Evolutionary conservation across 805 yeast genomes (phyloP).

Genomic region (Saturnispora kantuleensis): DNA sequence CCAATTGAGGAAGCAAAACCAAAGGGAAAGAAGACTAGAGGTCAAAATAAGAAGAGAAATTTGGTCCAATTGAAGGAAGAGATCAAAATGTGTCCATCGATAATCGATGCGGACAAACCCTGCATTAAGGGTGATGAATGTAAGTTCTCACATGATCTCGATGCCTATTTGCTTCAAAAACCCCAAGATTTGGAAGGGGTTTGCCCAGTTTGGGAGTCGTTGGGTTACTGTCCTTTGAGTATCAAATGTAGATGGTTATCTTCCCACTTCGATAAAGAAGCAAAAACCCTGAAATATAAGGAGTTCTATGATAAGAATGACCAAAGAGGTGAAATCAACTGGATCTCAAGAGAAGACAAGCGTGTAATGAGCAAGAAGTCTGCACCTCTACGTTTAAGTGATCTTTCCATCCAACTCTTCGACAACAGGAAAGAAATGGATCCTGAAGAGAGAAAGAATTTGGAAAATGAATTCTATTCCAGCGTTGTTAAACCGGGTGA

Average conservation of each 20-base stretch:
- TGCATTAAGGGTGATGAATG: constrained; percentile 72
- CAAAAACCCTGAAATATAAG: constrained; percentile 36
- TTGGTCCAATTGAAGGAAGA: constrained; percentile 58
- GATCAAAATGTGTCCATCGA: constrained; percentile 54
- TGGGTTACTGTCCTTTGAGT: constrained; percentile 91
- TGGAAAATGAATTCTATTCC: constrained; percentile 52
- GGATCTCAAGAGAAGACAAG: constrained; percentile 39
- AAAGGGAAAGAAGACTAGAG: constrained; percentile 30
- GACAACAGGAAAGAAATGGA: constrained; percentile 38
- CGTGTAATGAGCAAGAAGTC: constrained; percentile 48
- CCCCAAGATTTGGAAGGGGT: constrained; percentile 61
- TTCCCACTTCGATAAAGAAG: constrained; percentile 50
- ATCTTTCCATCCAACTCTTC: constrained; percentile 36
- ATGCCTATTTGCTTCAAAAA: constrained; percentile 52
- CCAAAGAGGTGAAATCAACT: constrained; percentile 49
- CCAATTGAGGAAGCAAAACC: constrained; percentile 19
- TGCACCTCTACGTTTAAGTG: constrained; percentile 49
- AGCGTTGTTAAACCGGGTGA: constrained; percentile 71
- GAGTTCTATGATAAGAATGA: constrained; percentile 26
- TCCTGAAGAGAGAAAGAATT: constrained; percentile 24
- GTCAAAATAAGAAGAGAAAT: constrained; percentile 76
- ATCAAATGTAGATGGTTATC: constrained; percentile 85
- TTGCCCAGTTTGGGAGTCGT: constrained; percentile 75
- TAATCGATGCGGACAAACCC: constrained; percentile 43
- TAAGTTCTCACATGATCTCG: constrained; percentile 67